Evolutionary conservation across 768 basidiomycete species (phyloP).

Genomic region (Tephrocybe sp.): DNA sequence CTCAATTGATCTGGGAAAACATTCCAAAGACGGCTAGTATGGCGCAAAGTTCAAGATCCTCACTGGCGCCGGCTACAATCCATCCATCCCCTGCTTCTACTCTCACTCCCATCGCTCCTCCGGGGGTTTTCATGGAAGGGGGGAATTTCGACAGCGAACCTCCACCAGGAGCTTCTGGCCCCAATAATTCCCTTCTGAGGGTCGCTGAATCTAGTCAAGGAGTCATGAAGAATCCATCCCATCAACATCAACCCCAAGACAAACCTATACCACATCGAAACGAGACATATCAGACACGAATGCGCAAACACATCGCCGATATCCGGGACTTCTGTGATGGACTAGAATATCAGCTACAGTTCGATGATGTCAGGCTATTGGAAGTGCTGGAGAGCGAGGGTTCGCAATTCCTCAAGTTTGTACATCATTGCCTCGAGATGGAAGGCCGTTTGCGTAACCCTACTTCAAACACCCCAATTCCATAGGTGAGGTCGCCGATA

Average conservation of each 20-base stretch:
- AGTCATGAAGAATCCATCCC: not conserved
- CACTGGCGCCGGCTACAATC: no score
- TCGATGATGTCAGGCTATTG: slow-evolving; percentile 42
- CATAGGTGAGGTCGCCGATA: not conserved
- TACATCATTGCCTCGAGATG: slow-evolving; percentile 36
- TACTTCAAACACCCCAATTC: not conserved
- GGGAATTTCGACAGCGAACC: slow-evolving; percentile 4
- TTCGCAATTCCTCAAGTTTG: slow-evolving; percentile 35
- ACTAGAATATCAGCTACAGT: slow-evolving; percentile 45
- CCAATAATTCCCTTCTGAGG: slow-evolving; percentile 5
- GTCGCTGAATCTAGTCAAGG: not conserved
- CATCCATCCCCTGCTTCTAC: not conserved
- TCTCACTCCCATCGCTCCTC: not conserved
- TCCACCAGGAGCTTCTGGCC: slow-evolving; percentile 5
- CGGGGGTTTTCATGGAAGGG: not conserved
- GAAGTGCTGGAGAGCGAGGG: slow-evolving; percentile 41
- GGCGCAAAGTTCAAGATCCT: not conserved
- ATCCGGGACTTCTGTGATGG: slow-evolving; percentile 45
- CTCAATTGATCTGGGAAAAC: slow-evolving; percentile 32
- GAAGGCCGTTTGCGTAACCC: slow-evolving; percentile 30
- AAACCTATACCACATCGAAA: no score
- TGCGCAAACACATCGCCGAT: slow-evolving; percentile 40
- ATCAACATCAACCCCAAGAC: no score
- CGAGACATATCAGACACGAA: slow-evolving; percentile 32
- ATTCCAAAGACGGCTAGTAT: slow-evolving; percentile 13